Base-by-base conservation (phyloP, 1,284 basidiomycete genomes). In the Porogramme epimiltina region DNA sequence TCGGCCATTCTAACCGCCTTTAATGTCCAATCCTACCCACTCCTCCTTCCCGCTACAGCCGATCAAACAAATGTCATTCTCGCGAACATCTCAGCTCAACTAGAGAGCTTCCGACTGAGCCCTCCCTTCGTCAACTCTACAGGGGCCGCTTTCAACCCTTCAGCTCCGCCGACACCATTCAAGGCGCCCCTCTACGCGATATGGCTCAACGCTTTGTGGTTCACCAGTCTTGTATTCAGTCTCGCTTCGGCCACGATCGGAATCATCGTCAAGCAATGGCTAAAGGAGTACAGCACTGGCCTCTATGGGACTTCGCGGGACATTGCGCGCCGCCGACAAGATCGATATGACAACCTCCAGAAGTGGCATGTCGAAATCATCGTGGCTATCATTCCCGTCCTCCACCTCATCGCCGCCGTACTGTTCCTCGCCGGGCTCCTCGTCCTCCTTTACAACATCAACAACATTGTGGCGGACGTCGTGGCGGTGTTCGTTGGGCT, bases 1-100 rank as follows among this genome's bases (percentile, higher is more conserved):
- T 58, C 56, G 0, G 53, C 51, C 0, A 47, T 52, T 1, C 36
- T 55, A 6, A 58, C 56, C 6, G 52, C 56, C 10, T 58, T 58
- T 45, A 58, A 52, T 22, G 53, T 55, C 18, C 50, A 55, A 28
- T 58, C 56, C 13, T 53, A 55, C 33, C 41, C 44, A 16, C 25
- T 54, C 3, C 41, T 58, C 6, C 51, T 48, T 13, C 48, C 47
- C 13, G 50, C 52, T n/a, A 51, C 44, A 33, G 28, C 45, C 11
- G 52, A 58, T 9, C 20, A 42, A 3, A 39, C 46, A 9, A 44
- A 47, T 2, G 16, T 26, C 5, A 47, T 47, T 19, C 47, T 58
- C 9, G 22, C 34, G 11, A 28, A 41, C 20, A 47, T 58, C 9
- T 58, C 56, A 5, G 42, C 56, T 11, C 56, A 58, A 23, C 39